A percentile compares a stretch with the other conserved stretches of the same genome.
Evolutionary conservation across 495 filamentous ascomycete species (phyloP).

Genomic region (Cercophora samala): DNA sequence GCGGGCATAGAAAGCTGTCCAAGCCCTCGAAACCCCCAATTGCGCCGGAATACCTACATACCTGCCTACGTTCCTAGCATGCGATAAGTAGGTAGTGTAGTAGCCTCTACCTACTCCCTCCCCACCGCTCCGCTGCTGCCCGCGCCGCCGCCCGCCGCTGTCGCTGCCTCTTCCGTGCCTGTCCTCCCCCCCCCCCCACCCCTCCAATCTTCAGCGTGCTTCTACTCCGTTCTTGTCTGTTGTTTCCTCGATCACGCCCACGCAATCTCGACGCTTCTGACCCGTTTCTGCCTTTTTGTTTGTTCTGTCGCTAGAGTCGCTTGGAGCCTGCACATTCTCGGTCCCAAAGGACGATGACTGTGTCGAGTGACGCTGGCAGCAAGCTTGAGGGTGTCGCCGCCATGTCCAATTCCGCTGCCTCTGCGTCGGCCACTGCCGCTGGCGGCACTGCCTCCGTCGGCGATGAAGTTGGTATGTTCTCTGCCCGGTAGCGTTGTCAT

Average conservation of each 20-base stretch:
- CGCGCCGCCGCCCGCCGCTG: slow-evolving; percentile 24
- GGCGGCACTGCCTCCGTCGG: slow-evolving; percentile 25
- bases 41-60: no score
- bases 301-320: slow-evolving; percentile 2
- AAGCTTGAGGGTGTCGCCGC: slow-evolving; percentile 30
- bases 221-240: slow-evolving; percentile 7
- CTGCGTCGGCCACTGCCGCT: slow-evolving; percentile 22
- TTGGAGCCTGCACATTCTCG: slow-evolving; percentile 6
- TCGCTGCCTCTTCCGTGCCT: slow-evolving; percentile 22
- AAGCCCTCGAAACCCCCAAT: slow-evolving; percentile 17
- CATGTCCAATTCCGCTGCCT: slow-evolving; percentile 36
- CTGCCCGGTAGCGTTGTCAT: slow-evolving; percentile 1
- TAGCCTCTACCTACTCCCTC: slow-evolving; percentile 18
- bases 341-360: slow-evolving; percentile 30
- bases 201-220: slow-evolving; percentile 6
- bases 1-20: slow-evolving; percentile 3
- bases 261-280: slow-evolving; percentile 16
- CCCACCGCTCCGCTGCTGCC: slow-evolving; percentile 19
- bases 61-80: no score
- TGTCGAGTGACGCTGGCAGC: slow-evolving; percentile 31
- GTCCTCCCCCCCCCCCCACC: slow-evolving; percentile 12
- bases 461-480: slow-evolving; percentile 38
- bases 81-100: no score
- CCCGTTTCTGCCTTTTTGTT: not conserved
- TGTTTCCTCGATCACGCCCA: slow-evolving; percentile 14